Conservation (phyloP, 2,329 filamentous ascomycete genomes). For the Fonsecaea pugnacius region DNA sequence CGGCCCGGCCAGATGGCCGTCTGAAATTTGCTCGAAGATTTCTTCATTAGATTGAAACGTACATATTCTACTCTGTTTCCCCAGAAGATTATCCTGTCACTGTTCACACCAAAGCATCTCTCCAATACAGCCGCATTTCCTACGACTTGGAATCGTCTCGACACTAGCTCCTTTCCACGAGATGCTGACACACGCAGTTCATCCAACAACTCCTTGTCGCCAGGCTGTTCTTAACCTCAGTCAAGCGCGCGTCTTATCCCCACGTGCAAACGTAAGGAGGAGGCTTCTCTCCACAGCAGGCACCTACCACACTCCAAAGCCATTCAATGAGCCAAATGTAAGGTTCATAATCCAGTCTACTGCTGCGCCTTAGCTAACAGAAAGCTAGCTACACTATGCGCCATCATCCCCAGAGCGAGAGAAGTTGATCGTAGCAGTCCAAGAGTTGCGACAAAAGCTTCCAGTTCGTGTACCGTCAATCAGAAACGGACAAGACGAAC, state of each 20-base stretch:
- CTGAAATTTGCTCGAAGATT: neutral
- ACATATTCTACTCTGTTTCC: neutral
- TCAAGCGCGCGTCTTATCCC: neutral
- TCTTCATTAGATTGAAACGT: neutral
- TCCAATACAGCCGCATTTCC: neutral
- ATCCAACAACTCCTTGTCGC: neutral
- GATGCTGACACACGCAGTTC: neutral
- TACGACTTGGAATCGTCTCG: neutral
- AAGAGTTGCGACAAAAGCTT: constrained; percentile 42
- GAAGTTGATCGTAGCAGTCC: constrained; percentile 42
- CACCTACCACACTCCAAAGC: constrained; percentile 27
- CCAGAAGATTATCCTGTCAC: neutral
- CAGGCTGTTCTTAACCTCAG: neutral
- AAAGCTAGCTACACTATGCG: constrained; percentile 36
- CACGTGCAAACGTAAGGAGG: neutral
- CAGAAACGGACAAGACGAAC: constrained; percentile 20
- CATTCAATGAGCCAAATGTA: constrained; percentile 35
- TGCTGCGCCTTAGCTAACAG: neutral
- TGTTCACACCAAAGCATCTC: neutral
- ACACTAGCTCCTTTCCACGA: neutral
- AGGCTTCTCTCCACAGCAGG: constrained; percentile 30
- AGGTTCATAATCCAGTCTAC: neutral
- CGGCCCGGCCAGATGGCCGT: neutral
- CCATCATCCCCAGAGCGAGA: constrained; percentile 42
- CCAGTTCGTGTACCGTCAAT: constrained; percentile 43